A percentile compares a stretch with the other conserved stretches of the same genome.
phyloP scores from a whole-genome alignment of 495 filamentous ascomycete species.

The Pseudoneurospora amorphoporcata region DNA sequence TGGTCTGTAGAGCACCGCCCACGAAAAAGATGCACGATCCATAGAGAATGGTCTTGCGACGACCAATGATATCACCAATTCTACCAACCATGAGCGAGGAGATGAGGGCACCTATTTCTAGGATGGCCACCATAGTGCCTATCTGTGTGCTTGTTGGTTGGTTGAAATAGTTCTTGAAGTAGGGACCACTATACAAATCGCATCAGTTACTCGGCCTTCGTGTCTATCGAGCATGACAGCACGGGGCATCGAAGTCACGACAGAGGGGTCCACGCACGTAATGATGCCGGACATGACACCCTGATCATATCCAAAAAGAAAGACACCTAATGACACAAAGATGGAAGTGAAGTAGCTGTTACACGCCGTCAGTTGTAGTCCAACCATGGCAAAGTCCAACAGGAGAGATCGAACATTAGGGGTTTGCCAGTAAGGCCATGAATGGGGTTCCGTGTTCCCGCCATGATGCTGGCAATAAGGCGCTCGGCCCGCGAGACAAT shows the following conservation, averaged over 20 bases:
- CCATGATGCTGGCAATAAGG: conserved; percentile 73
- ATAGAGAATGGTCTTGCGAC: conserved; percentile 84
- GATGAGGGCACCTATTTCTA: conserved; percentile 87
- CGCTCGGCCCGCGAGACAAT: conserved; percentile 54
- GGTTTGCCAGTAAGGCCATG: conserved; percentile 94
- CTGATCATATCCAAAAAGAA: conserved; percentile 97
- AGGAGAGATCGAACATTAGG: conserved; percentile 56
- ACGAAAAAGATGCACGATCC: conserved; percentile 87
- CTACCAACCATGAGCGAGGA: conserved; percentile 82
- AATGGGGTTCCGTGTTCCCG: conserved; percentile 58
- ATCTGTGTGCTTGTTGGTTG: conserved; percentile 75
- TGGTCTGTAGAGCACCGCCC: conserved; percentile 77
- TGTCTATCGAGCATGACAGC: background rate
- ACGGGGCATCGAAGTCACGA: background rate
- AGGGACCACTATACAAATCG: conserved; percentile 49
- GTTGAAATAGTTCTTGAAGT: conserved; percentile 87
- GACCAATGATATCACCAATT: conserved; percentile 85
- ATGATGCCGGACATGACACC: conserved; percentile 99
- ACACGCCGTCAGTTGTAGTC: background rate
- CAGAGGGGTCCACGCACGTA: conserved; percentile 52
- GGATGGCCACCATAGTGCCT: conserved; percentile 92
- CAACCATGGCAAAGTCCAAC: background rate
- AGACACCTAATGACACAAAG: conserved; percentile 95
- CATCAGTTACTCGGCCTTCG: conserved; percentile 10
- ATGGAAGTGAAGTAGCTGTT: conserved; percentile 91